Conservation (phyloP, 352 stramenopile species). For the Pythium guiyangense region DNA sequence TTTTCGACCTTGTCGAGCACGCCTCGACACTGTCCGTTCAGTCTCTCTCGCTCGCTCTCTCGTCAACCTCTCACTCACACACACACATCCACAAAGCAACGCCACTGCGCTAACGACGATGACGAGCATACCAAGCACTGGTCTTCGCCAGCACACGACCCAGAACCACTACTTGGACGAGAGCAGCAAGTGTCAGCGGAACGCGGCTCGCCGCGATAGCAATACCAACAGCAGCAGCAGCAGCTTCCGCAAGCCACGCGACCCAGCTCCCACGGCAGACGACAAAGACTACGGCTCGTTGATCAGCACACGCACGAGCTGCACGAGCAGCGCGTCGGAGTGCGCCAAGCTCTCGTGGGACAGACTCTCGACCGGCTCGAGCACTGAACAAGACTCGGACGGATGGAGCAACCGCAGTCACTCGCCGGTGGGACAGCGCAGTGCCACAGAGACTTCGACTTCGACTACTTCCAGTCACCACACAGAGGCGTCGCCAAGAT, state of each 20-base stretch:
- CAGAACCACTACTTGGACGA: neutral
- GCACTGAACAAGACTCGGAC: conserved; percentile 23
- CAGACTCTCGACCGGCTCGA: conserved; percentile 33
- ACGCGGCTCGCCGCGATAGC: too few relatives aligned
- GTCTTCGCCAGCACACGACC: too few relatives aligned
- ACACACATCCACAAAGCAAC: too few relatives aligned
- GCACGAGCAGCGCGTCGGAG: conserved; percentile 31
- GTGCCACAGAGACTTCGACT: neutral
- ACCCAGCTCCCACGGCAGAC: conserved; percentile 2
- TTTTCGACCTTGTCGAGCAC: neutral
- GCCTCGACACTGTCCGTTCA: neutral
- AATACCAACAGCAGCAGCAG: too few relatives aligned
- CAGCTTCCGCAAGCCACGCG: conserved; percentile 9
- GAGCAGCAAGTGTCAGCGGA: neutral
- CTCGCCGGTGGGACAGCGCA: conserved; percentile 5
- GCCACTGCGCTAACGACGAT: too few relatives aligned
- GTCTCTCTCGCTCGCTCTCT: too few relatives aligned
- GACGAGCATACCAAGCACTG: neutral
- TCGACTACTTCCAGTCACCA: neutral
- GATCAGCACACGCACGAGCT: conserved; percentile 34
- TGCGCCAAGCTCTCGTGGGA: conserved; percentile 26
- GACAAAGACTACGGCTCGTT: conserved; percentile 25
- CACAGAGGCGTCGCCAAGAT: neutral
- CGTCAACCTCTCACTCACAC: too few relatives aligned
- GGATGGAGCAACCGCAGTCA: conserved; percentile 15